Base-by-base conservation (phyloP, 768 basidiomycete species). In the Gloeostereum incarnatum region DNA sequence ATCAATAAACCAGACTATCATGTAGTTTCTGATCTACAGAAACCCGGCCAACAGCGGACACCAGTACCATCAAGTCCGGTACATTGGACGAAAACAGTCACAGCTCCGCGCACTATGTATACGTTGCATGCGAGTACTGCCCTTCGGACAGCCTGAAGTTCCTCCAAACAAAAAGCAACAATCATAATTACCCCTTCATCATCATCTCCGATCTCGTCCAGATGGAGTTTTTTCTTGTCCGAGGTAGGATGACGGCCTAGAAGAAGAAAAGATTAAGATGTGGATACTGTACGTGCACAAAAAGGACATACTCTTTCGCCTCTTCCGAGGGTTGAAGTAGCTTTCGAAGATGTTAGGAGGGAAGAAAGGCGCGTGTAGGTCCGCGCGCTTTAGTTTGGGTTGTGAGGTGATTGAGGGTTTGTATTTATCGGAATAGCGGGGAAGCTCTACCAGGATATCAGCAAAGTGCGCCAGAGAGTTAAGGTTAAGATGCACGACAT, bases 371-470 rank as follows among this genome's bases (percentile, higher is more conserved):
- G 71, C 69, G 43, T 88, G 73, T 3, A 91, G 60, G 19, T 85
- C 78, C 46, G 71, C 76, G 35, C 75, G 69, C 53, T 79, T 82
- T 42, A 91, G 64, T 26, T 71, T 63, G 8, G 86, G 83, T 40
- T 78, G 78, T 1, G 71, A 68, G 5, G 68, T 51, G 5, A 63
- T 55, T 6, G 76, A 77, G 2, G 79, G 75, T 5, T 79, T 71
- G 54, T 89, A 88, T 57, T 84, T 86, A 58, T 91, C 88, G 13
- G 85, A 87, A 54, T 88, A 91, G 20, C 83, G 76, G 30, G 81
- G 75, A 3, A 90, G 59, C 30, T 87, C 88, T 85, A n/a, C n/a
- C n/a, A n/a, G n/a, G n/a, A n/a, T n/a, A n/a, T n/a, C n/a, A n/a
- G n/a, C n/a, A n/a, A n/a, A 47, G 18, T 44, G 14, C 14, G 31